Evolutionary conservation across 352 stramenopile genomes (phyloP), one percentile per base, ranked within the genome.

Genomic region (Hyaloperonospora arabidopsidis): DNA sequence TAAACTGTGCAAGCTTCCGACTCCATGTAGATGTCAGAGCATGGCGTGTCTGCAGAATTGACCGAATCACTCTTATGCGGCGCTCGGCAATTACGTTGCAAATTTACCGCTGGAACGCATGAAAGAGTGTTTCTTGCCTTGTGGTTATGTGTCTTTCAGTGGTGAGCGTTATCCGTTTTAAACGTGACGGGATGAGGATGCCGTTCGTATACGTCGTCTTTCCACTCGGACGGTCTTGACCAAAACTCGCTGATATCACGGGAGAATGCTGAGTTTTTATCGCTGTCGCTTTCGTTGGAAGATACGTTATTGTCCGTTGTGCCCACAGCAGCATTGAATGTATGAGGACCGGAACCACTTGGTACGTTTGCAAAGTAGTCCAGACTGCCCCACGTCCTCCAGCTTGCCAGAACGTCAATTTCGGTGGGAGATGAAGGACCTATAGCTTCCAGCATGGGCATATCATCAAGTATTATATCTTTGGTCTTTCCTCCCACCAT

Each of bases 241-340:
- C 58, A 67, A 36, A 65, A 67, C 18, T 61, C 58, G 23, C 59
- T 70, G 41, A 67, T 63, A 32, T 67, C 54, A 49, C 50, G 67
- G 50, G n/a, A n/a, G n/a, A 58, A 54, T n/a, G 49, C 2, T 14
- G 52, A 66, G 2, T 19, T 46, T 41, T 28, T 44, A 14, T 52
- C 43, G 45, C 52, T 59, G 32, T 52, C 11, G 12, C 57, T 35
- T 12, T 46, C 18, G 6, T 7, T 32, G 41, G n/a, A 45, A 39
- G 6, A 13, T 15, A 43, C 40, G n/a, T 12, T 53, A 14, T 49
- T 15, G 10, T 41, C 21, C 14, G 15, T 19, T n/a, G 17, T 21
- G 19, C 2, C 18, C 22, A 10, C 18, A 19, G 14, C 25, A 17
- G 41, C 29, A 19, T 43, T 25, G 8, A 14, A 22, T 21, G 54